Base-by-base conservation (phyloP, 495 filamentous ascomycete species). In the Podospora pseudocomata region DNA sequence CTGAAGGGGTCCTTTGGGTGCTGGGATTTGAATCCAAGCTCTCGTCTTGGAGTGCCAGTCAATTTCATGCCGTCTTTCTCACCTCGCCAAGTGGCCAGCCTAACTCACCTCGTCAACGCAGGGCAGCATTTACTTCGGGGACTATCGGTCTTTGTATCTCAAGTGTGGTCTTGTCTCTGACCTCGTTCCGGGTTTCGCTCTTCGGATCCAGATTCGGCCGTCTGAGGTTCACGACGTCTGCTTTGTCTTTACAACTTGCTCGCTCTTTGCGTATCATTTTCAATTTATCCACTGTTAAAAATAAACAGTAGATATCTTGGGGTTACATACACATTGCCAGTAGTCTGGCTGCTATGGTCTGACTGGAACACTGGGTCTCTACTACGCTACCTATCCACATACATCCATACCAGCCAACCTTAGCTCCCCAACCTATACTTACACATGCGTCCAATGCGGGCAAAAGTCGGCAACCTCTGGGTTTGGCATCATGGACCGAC, bases 1-100 rank as follows among this genome's bases (percentile, higher is more conserved):
- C 55, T 32, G 61, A 23, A 23, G 63, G 63, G 54, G 64, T 34
- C 53, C 49, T 32, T 58, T 2, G 30, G 57, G 53, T 28, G 20
- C 39, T 58, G 64, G 64, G 63, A 65, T 59, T 44, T 44, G 54
- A 28, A 56, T 64, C 68, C 68, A 44, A 20, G 54, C 49, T 60
- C 60, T 39, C 60, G 30, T 61, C 61, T 32, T 63, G 4, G 61
- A 49, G 39, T 54, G 16, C 60, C 27, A 66, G 60, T 56, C 58
- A 69, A 69, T 69, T 60, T 69, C 63, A 34, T 67, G 65, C 68
- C 68, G 68, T 67, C 68, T 54, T 62, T 66, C 4, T n/a, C 5
- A 19, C 28, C 16, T 26, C 60, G 60, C 60, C 65, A 67, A 70
- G 65, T 60, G 20, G 60, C 64, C 68, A 59, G 65, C 68, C 44